phyloP scores from a whole-genome alignment of 805 yeast genomes.

The Yamadazyma sp. region DNA sequence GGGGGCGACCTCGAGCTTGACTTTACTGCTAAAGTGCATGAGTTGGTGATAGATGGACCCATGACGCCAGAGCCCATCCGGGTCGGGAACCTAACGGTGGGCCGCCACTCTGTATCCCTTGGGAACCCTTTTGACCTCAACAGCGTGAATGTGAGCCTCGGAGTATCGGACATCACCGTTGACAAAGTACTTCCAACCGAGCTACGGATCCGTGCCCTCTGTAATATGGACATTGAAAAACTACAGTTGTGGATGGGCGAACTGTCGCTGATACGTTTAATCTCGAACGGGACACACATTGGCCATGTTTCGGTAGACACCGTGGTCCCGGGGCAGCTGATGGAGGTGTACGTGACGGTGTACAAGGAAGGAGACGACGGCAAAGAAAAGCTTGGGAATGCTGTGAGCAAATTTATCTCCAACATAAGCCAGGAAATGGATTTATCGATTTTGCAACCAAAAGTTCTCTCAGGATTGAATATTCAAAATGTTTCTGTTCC shows the following conservation, averaged over 20 bases:
- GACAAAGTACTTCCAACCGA: not conserved
- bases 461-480: not conserved
- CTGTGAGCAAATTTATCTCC: conserved; percentile 12
- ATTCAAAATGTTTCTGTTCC: conserved; percentile 2
- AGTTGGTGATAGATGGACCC: conserved; percentile 1
- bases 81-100: not conserved
- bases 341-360: conserved; percentile 1
- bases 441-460: conserved; percentile 2
- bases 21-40: not conserved
- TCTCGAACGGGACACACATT: conserved; percentile 1
- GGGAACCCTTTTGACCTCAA: conserved; percentile 1
- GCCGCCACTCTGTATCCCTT: not conserved
- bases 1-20: not conserved
- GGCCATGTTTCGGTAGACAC: not conserved
- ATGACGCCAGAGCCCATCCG: not conserved
- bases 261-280: not conserved
- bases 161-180: not conserved
- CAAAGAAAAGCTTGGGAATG: not conserved
- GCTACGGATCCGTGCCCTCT: conserved; percentile 1
- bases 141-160: conserved; percentile 1
- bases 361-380: not conserved
- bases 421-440: conserved; percentile 1
- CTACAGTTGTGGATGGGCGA: not conserved
- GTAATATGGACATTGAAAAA: not conserved
- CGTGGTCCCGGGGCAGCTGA: conserved; percentile 3